phyloP scores from a whole-genome alignment of 176 grass and related monocot genomes.

The Triticum aestivum region DNA sequence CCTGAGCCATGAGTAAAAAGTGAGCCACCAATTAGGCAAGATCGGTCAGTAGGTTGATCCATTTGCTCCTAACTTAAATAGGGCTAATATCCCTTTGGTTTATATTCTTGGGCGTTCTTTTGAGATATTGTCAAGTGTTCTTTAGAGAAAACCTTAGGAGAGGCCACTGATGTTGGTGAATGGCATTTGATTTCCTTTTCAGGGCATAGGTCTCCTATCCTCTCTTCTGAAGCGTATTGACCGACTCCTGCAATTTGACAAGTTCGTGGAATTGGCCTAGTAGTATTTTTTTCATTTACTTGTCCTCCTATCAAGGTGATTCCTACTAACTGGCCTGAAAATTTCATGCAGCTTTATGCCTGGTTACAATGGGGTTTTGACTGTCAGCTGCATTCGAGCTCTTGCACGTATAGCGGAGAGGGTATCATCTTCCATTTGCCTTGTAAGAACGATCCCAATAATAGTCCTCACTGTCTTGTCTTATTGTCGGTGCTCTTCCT shows the following conservation, averaged over 20 bases:
- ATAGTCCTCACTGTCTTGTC: neutral
- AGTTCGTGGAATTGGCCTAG: slow-evolving; percentile 35
- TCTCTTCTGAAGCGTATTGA: slow-evolving; percentile 94
- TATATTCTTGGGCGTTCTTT: slow-evolving; percentile 11
- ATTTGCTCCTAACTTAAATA: neutral
- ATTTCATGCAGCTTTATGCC: slow-evolving; percentile 77
- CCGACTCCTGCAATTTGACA: slow-evolving; percentile 88
- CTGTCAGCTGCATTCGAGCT: slow-evolving; percentile 90
- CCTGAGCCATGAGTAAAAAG: neutral
- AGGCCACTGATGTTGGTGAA: neutral
- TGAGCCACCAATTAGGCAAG: neutral
- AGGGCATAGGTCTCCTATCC: slow-evolving; percentile 65
- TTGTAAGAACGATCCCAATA: slow-evolving; percentile 52
- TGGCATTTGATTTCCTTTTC: slow-evolving; percentile 18
- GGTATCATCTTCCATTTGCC: slow-evolving; percentile 64
- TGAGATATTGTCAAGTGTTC: neutral
- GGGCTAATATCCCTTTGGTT: neutral
- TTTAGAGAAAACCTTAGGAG: neutral
- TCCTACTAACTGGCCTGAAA: slow-evolving; percentile 35
- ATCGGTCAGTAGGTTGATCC: neutral
- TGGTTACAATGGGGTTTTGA: slow-evolving; percentile 92
- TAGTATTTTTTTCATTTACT: slow-evolving; percentile 22
- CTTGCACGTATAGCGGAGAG: slow-evolving; percentile 86
- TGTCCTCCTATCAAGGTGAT: neutral
- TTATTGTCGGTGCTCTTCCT: neutral